Conservation (phyloP, 345 rosid species). For the Jatropha curcas region DNA sequence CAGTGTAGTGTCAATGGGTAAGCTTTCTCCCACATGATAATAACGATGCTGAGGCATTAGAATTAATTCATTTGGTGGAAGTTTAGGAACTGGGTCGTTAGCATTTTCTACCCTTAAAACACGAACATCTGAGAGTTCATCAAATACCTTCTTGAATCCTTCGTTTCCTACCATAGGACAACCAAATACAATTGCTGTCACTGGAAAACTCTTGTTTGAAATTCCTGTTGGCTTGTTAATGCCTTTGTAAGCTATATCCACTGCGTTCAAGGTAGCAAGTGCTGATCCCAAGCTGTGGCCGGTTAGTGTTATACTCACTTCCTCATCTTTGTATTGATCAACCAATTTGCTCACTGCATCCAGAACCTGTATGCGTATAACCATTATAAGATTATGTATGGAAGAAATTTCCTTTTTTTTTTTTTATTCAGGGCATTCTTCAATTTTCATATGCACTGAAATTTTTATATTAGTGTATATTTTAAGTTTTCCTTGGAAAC, state of each 20-base stretch:
- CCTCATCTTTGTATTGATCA: slow-evolving; percentile 56
- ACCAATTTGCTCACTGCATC: slow-evolving; percentile 52
- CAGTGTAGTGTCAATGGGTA: neutral
- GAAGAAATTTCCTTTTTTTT: too few relatives aligned
- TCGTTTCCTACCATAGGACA: slow-evolving; percentile 50
- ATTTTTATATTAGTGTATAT: too few relatives aligned
- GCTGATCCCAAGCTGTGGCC: slow-evolving; percentile 79
- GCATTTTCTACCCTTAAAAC: neutral
- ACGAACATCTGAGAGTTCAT: neutral
- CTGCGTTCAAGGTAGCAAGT: slow-evolving; percentile 53
- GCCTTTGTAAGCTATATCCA: slow-evolving; percentile 61
- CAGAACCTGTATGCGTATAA: slow-evolving; percentile 27
- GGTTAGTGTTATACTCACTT: slow-evolving; percentile 56
- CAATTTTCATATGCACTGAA: too few relatives aligned
- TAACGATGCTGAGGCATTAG: too few relatives aligned
- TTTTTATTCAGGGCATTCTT: too few relatives aligned
- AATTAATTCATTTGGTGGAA: neutral
- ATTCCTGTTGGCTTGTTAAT: slow-evolving; percentile 39
- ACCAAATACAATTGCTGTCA: slow-evolving; percentile 58
- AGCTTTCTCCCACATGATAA: neutral
- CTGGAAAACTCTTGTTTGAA: slow-evolving; percentile 33
- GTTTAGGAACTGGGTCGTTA: neutral
- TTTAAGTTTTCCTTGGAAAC: too few relatives aligned
- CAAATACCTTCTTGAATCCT: neutral
- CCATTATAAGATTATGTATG: neutral